Evolutionary conservation across 2,329 filamentous ascomycete genomes (phyloP).

Genomic region (Fusarium dimerum): DNA sequence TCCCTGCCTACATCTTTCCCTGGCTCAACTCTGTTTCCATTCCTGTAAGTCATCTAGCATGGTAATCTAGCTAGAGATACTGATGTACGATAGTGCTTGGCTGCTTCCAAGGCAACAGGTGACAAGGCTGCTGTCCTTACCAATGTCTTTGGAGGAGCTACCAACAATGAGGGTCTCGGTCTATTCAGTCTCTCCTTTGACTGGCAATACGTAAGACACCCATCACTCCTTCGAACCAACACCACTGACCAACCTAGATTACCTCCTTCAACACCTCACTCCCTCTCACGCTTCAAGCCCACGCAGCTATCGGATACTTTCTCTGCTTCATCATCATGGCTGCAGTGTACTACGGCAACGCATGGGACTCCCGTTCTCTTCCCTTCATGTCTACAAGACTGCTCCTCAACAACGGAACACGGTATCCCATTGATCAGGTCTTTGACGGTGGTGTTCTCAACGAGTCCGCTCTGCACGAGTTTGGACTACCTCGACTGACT

Average conservation of each 20-base stretch:
- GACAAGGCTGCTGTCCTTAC: slow-evolving; percentile 45
- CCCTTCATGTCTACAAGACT: slow-evolving; percentile 58
- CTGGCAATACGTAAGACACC: slow-evolving; percentile 52
- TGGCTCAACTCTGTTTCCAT: slow-evolving; percentile 58
- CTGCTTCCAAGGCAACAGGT: slow-evolving; percentile 52
- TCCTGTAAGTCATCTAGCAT: slow-evolving; percentile 28
- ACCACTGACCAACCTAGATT: slow-evolving; percentile 39
- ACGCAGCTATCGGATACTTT: slow-evolving; percentile 47
- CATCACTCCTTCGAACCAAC: rapidly evolving
- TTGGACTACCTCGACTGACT: slow-evolving; percentile 49
- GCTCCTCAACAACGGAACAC: slow-evolving; percentile 39
- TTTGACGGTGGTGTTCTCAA: slow-evolving; percentile 45
- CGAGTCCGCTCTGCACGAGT: slow-evolving; percentile 39
- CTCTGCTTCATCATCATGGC: slow-evolving; percentile 53
- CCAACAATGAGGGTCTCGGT: slow-evolving; percentile 54
- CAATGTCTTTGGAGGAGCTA: slow-evolving; percentile 51
- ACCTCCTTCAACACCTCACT: slow-evolving; percentile 55
- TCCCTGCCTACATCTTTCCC: slow-evolving; percentile 56
- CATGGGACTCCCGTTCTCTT: slow-evolving; percentile 46
- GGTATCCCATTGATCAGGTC: slow-evolving; percentile 42
- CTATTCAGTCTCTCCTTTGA: slow-evolving; percentile 53
- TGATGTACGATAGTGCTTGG: slow-evolving; percentile 40
- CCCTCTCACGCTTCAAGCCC: slow-evolving; percentile 51
- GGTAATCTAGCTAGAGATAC: rapidly evolving
- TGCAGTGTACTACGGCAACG: slow-evolving; percentile 52